phyloP scores from a whole-genome alignment of 2,329 filamentous ascomycete species.

The Chalaropsis thielavioides region DNA sequence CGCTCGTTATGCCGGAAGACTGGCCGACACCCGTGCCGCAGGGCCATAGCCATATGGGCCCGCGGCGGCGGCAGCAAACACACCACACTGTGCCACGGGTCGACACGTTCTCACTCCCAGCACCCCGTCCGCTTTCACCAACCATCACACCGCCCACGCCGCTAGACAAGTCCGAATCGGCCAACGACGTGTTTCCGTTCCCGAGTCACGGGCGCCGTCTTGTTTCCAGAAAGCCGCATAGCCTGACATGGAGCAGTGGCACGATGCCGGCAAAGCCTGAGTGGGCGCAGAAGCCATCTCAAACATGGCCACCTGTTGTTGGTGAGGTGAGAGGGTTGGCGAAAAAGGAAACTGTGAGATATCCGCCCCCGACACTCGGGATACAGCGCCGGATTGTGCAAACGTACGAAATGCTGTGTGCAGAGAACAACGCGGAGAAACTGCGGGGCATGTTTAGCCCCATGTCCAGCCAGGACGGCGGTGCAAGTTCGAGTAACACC shows the following conservation, averaged over 20 bases:
- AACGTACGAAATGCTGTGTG: constrained; percentile 2
- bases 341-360: neutral
- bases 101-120: neutral
- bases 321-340: neutral
- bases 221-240: neutral
- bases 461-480: neutral
- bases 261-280: neutral
- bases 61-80: neutral
- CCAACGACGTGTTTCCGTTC: neutral
- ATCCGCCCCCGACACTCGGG: constrained; percentile 9
- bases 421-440: neutral
- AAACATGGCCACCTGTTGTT: neutral
- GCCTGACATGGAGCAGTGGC: neutral
- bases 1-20: neutral
- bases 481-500: neutral
- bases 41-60: neutral
- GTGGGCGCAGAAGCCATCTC: neutral
- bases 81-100: neutral
- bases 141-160: constrained; percentile 16
- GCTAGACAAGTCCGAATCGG: neutral
- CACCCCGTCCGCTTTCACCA: constrained; percentile 1
- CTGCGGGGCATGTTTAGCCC: constrained; percentile 3
- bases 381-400: constrained; percentile 12
- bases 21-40: neutral
- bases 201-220: neutral